phyloP scores from a whole-genome alignment of 2,329 filamentous ascomycete species.

The Teratosphaeria gauchensis region DNA sequence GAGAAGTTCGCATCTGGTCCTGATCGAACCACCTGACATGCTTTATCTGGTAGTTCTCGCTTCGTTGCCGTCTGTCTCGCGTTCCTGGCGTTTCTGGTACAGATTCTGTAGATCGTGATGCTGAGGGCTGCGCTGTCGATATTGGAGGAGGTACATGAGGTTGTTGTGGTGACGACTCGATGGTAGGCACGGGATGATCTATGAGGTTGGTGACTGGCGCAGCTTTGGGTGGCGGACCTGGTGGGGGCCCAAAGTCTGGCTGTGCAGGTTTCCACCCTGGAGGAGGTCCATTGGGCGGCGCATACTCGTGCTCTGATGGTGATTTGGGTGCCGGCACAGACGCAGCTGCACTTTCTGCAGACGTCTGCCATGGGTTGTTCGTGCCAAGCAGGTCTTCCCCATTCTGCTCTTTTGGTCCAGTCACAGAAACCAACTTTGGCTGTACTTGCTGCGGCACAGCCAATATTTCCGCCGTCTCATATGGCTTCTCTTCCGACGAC shows the following conservation, averaged over 20 bases:
- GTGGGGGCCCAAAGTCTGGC: conserved; percentile 12
- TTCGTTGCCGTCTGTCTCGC: conserved; percentile 37
- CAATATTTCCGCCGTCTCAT: conserved; percentile 14
- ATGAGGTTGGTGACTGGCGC: conserved; percentile 23
- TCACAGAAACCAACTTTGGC: conserved; percentile 18
- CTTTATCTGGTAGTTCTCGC: conserved; percentile 87
- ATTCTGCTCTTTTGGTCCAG: not conserved
- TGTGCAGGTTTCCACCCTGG: not conserved
- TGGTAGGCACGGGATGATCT: conserved; percentile 25
- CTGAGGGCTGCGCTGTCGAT: conserved; percentile 5
- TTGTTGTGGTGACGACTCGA: conserved; percentile 21
- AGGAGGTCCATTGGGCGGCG: conserved; percentile 1
- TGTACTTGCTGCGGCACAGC: conserved; percentile 19
- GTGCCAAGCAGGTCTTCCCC: conserved; percentile 5
- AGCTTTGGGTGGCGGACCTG: conserved; percentile 22
- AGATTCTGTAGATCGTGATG: conserved; percentile 10
- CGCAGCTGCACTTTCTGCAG: not conserved
- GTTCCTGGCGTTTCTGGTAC: conserved; percentile 32
- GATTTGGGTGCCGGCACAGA: not conserved
- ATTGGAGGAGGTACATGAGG: conserved; percentile 2
- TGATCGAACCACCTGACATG: conserved; percentile 75
- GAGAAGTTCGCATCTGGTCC: conserved; percentile 62
- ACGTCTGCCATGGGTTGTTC: conserved; percentile 9
- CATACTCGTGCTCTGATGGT: not conserved
- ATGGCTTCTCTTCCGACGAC: conserved; percentile 7